Percentiles rank a stretch among this genome's conserved stretches.
Evolutionary conservation across 148 eudicot species (phyloP).

Genomic region (Nepenthes gracilis): DNA sequence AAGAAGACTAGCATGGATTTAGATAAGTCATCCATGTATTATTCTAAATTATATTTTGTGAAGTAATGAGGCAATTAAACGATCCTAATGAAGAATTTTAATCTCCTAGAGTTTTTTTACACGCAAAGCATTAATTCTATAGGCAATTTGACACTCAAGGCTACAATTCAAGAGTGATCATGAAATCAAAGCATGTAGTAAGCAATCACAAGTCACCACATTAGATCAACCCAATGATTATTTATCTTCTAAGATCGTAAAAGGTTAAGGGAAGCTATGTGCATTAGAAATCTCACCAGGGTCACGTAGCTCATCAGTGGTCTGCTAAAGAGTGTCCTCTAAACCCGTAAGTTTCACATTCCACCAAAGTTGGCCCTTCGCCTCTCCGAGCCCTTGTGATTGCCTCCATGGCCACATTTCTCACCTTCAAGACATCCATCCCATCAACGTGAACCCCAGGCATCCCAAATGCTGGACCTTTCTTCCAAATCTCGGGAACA

Average conservation of each 20-base stretch:
- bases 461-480: conserved; percentile 96
- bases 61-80: no score
- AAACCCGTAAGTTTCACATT: conserved; percentile 93
- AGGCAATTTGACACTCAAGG: no score
- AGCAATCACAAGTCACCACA: no score
- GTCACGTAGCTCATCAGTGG: conserved; percentile 98
- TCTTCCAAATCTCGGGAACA: conserved; percentile 94
- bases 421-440: conserved; percentile 94
- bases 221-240: no score
- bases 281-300: conserved; percentile 38
- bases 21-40: no score
- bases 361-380: conserved; percentile 89
- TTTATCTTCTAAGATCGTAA: not conserved
- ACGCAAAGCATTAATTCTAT: no score
- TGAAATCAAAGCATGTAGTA: no score
- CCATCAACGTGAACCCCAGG: conserved; percentile 95
- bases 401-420: conserved; percentile 92
- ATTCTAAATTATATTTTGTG: no score
- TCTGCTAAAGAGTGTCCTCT: conserved; percentile 99
- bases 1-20: no score
- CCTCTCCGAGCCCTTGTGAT: conserved; percentile 80
- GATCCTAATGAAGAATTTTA: no score
- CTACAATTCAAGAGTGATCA: no score
- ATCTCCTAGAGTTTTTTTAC: no score
- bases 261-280: not conserved